Evolutionary conservation across 2,329 filamentous ascomycete species (phyloP).

Genomic region (Pseudocercospora fuligena): DNA sequence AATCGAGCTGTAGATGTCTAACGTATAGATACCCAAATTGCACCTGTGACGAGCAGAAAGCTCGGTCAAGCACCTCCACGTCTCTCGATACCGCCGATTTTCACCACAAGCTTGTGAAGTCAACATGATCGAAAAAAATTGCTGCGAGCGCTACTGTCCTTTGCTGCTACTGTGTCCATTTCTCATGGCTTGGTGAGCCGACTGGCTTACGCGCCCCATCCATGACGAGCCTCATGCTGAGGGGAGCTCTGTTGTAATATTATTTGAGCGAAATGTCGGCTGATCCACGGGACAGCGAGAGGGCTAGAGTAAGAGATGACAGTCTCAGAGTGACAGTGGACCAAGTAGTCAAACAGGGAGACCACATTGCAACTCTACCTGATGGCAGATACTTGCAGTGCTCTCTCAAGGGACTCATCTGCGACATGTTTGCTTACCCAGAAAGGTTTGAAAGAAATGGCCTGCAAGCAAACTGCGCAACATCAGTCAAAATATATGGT

Average conservation of each 20-base stretch:
- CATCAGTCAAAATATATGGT: background rate
- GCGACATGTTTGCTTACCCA: background rate
- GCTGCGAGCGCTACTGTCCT: background rate
- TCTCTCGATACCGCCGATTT: background rate
- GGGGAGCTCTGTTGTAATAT: too few species aligned
- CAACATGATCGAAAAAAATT: background rate
- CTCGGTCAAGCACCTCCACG: background rate
- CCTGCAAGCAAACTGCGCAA: background rate
- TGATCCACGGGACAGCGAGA: background rate
- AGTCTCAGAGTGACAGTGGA: background rate
- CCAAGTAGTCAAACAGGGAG: background rate
- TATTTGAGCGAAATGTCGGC: too few species aligned
- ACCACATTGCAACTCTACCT: too few species aligned
- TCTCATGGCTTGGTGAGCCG: background rate
- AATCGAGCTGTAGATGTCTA: conserved; percentile 32
- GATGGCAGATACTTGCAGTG: too few species aligned
- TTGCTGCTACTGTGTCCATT: background rate
- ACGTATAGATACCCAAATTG: conserved; percentile 4
- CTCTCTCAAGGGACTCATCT: background rate
- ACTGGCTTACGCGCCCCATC: too few species aligned
- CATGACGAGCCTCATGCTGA: too few species aligned
- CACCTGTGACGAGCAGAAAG: background rate
- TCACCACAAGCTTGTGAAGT: background rate
- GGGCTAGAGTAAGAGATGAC: background rate
- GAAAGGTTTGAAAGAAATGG: background rate